These are phyloP conservation scores for Tephrocybe rancida DNA, from an alignment of 768 basidiomycete genomes.

Conservation along the genomic window DNA sequence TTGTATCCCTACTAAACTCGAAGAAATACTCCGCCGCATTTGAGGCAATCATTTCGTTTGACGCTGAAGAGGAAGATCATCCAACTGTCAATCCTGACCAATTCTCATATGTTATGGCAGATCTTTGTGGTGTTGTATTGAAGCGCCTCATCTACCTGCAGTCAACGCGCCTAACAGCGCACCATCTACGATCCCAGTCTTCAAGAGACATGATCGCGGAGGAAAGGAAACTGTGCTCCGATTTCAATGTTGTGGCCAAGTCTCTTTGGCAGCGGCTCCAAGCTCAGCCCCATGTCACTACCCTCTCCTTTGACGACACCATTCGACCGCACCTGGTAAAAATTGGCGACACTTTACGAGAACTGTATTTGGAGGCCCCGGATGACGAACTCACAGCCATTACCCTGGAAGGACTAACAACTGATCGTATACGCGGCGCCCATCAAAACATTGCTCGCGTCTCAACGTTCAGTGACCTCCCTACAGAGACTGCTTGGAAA, in stretches of 20 bases:
- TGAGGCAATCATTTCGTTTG: background rate
- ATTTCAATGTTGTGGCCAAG: background rate
- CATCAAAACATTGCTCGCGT: background rate
- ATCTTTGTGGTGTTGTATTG: background rate
- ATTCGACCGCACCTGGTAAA: background rate
- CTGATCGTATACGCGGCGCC: background rate
- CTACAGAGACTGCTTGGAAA: slow-evolving; percentile 11
- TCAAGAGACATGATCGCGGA: background rate
- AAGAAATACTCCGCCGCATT: background rate
- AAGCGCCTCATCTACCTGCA: background rate
- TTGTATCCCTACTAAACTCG: background rate
- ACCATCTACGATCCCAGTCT: background rate
- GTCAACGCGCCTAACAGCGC: background rate
- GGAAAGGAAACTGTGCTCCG: background rate
- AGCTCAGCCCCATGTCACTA: background rate
- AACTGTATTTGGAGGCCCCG: background rate
- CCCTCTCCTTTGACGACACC: background rate
- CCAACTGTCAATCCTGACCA: background rate
- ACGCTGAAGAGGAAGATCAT: background rate
- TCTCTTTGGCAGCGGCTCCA: background rate
- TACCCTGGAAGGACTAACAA: background rate
- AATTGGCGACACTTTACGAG: background rate
- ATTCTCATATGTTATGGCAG: background rate
- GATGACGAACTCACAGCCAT: background rate
- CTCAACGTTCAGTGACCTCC: background rate